Evolutionary conservation across 2,329 filamentous ascomycete species (phyloP), one percentile per base, ranked within the genome.

Genomic region (Chlorencoelia australis): DNA sequence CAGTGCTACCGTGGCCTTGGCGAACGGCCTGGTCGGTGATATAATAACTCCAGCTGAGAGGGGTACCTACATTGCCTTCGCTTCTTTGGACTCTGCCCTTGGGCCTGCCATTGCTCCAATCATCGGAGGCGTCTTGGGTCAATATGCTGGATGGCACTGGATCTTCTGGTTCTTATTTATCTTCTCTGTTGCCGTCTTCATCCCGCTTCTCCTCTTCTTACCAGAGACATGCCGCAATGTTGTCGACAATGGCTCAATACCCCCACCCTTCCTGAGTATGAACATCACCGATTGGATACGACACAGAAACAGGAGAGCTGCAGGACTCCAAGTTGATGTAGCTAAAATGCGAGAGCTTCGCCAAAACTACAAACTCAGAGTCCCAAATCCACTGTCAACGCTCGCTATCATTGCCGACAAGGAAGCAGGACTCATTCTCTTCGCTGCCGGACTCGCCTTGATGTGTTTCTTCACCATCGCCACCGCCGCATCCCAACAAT

Each of bases 61-160:
- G 24, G 51, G 79, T 40, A 76, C 68, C 34, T 87, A 82, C 51
- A 77, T 87, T 59, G 79, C 72, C 28, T 68, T 75, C 42, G 71
- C 75, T n/a, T 70, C 68, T 22, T 76, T 2, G 60, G 66, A 20
- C 76, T 74, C 45, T 1, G 65, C 74, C 0, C 50, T 79, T 2
- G 68, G 59, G 5, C 43, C 45, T 0, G 38, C 37, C 16, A 8
- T 50, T 6, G 40, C 41, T 9, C 47, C 49, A 3, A 37, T 50
- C 13, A 21, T 54, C 8, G 50, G 51, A 14, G 49, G 43, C 14
- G 26, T 48, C 3, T 29, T 51, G 15, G 40, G 35, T 5, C 39
- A 51, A 42, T 43, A 44, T 27, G 43, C 43, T 10, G 50, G 46
- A 14, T 54, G 46, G 45, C 45, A 45, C 16, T 52, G 43, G 35